Percentiles rank a stretch among this genome's conserved stretches.
Conservation (phyloP, 148 eudicot genomes). For the Vaccinium vitisidaea region DNA sequence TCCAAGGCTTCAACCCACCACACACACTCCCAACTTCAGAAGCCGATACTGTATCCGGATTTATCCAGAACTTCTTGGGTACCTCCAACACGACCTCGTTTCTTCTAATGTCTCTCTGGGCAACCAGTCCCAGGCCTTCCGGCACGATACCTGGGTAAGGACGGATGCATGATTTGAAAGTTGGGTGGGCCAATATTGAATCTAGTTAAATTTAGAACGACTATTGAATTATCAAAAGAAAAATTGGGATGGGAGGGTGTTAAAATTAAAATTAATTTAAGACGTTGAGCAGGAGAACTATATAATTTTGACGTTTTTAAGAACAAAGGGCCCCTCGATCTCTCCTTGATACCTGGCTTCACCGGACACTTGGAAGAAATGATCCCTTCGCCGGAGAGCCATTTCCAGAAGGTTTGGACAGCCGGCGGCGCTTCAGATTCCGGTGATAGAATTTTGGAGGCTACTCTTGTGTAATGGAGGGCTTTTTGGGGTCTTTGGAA, state of each 20-base stretch:
- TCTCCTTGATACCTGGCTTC: slow-evolving; percentile 39
- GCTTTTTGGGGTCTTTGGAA: slow-evolving; percentile 12
- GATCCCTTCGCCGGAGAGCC: slow-evolving; percentile 69
- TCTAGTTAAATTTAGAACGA: too few species aligned
- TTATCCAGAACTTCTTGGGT: slow-evolving; percentile 79
- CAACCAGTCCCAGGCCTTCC: slow-evolving; percentile 82
- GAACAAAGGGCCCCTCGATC: too few species aligned
- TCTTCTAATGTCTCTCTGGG: slow-evolving; percentile 59
- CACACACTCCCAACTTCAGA: slow-evolving; percentile 77
- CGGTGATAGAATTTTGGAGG: slow-evolving; percentile 24
- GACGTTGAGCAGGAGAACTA: too few species aligned
- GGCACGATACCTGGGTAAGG: slow-evolving; percentile 48
- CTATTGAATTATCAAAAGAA: too few species aligned
- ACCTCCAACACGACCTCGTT: slow-evolving; percentile 95
- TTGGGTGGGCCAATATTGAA: too few species aligned
- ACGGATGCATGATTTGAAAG: too few species aligned
- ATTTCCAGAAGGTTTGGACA: slow-evolving; percentile 76
- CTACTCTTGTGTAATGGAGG: slow-evolving; percentile 16
- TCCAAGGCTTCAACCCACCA: slow-evolving; percentile 86
- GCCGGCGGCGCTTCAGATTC: slow-evolving; percentile 36
- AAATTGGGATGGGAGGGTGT: too few species aligned
- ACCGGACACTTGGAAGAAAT: slow-evolving; percentile 59
- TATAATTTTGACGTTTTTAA: too few species aligned
- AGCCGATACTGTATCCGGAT: slow-evolving; percentile 63
- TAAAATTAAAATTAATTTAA: too few species aligned